Conservation (phyloP, 805 yeast genomes). For the Starmerella sirachaensis region DNA sequence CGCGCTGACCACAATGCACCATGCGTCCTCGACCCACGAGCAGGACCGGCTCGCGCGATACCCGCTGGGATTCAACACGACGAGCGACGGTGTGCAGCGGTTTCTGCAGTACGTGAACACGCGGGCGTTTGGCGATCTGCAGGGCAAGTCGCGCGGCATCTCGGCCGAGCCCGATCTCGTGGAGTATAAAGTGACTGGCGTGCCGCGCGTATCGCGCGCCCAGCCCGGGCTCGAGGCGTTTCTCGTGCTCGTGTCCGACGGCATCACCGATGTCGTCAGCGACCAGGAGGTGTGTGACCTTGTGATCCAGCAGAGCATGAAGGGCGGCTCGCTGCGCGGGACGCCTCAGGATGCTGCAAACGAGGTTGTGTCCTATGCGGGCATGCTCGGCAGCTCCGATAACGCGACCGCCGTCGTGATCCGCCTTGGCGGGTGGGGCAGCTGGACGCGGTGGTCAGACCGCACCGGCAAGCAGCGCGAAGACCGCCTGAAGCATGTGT, state of each 20-base stretch:
- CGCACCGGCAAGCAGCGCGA: slow-evolving; percentile 75
- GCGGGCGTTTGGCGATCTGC: slow-evolving; percentile 80
- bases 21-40: slow-evolving; percentile 75
- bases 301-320: slow-evolving; percentile 48
- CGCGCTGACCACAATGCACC: slow-evolving; percentile 68
- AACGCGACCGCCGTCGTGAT: slow-evolving; percentile 87
- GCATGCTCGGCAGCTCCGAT: slow-evolving; percentile 82
- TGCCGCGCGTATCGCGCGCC: no score
- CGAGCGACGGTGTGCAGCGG: slow-evolving; percentile 86
- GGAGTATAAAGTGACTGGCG: no score
- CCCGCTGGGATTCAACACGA: slow-evolving; percentile 55
- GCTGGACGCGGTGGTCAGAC: slow-evolving; percentile 67
- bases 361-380: slow-evolving; percentile 73
- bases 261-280: slow-evolving; percentile 64
- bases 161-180: slow-evolving; percentile 83
- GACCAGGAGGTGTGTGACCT: slow-evolving; percentile 91
- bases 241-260: slow-evolving; percentile 73
- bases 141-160: slow-evolving; percentile 72
- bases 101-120: slow-evolving; percentile 81
- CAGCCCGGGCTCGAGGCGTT: slow-evolving; percentile 79
- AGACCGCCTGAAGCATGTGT: slow-evolving; percentile 13
- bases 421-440: slow-evolving; percentile 82
- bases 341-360: slow-evolving; percentile 77
- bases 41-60: slow-evolving; percentile 55
- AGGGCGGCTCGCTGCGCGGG: slow-evolving; percentile 51